These are phyloP conservation scores for Dryadomyces quercivorus DNA, from an alignment of 2,329 filamentous ascomycete genomes.

Conservation along the genomic window DNA sequence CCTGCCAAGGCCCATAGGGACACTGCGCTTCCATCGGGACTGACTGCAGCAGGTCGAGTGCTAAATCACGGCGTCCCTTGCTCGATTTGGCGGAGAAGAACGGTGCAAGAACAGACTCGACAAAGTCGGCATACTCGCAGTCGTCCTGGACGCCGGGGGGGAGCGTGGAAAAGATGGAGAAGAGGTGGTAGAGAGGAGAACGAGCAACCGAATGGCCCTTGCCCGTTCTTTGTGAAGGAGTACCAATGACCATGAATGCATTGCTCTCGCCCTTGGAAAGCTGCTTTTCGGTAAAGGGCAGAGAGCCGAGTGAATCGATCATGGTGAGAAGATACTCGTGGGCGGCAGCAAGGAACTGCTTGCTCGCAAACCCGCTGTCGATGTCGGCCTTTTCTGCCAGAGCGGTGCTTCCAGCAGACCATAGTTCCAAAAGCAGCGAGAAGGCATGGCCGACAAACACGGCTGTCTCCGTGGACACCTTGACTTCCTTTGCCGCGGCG, in stretches of 20 bases:
- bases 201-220: constrained; percentile 38
- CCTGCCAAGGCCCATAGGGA: constrained; percentile 38
- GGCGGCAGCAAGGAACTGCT: constrained; percentile 43
- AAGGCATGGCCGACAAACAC: constrained; percentile 64
- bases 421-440: constrained; percentile 56
- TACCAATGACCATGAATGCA: constrained; percentile 46
- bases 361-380: constrained; percentile 18
- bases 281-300: constrained; percentile 52
- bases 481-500: constrained; percentile 76
- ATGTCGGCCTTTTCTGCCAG: constrained; percentile 21
- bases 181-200: constrained; percentile 53
- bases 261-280: constrained; percentile 38
- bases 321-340: constrained; percentile 37
- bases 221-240: constrained; percentile 49
- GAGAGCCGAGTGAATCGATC: constrained; percentile 38
- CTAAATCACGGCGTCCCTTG: constrained; percentile 32
- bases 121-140: constrained; percentile 30
- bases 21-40: constrained; percentile 31
- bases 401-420: constrained; percentile 44
- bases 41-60: constrained; percentile 37
- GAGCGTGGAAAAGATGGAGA: constrained; percentile 44
- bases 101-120: constrained; percentile 41
- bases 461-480: constrained; percentile 72
- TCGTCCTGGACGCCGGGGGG: constrained; percentile 36
- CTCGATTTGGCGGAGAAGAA: constrained; percentile 41